Base-by-base conservation (phyloP, 1,139 yeast species). In the Wickerhamiella pararugosa region DNA sequence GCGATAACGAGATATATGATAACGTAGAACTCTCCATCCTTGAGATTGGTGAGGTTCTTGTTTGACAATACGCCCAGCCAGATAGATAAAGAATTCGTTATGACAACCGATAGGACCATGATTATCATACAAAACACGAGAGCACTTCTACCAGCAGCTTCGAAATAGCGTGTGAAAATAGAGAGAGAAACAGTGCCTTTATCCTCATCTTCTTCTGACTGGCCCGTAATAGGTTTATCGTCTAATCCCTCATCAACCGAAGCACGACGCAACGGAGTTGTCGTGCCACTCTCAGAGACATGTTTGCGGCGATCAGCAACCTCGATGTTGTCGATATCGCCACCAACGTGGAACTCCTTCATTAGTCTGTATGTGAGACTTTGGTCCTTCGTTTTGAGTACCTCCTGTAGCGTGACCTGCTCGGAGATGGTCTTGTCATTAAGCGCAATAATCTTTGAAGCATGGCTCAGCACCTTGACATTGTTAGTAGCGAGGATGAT, bases 1-100 rank as follows among this genome's bases (percentile, higher is more conserved):
- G 72, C 54, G 4, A 79, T 67, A 5, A 87, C 71, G 4, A 73
- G 66, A 40, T 84, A 55, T 48, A 95, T 94, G 42, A 83, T 63
- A 9, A 70, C 64, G 47, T 82, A 70, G 59, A 84, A 83, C 39
- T 79, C 67, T 29, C 79, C 64, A 25, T 80, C 74, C 42, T 73
- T 56, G 2, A 94, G 87, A 58, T 87, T 84, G 47, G 64, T 9
- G 39, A 50, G 39, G 31, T 33, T 35, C 29, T 49, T 44, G 41
- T 50, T 48, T 7, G 53, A 45, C 35, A 51, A 40, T 32, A 37
- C 32, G 5, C 54, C 54, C 4, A 51, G 44, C 45, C 47, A 51
- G 7, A 51, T 36, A 29, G 45, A 47, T 28, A 42, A 27, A 4
- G 36, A 8, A 39, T 45, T 51, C 29, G 47, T 47, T 11, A 45